phyloP scores from a whole-genome alignment of 176 grass and related monocot species.

The Pontederia paniculata region DNA sequence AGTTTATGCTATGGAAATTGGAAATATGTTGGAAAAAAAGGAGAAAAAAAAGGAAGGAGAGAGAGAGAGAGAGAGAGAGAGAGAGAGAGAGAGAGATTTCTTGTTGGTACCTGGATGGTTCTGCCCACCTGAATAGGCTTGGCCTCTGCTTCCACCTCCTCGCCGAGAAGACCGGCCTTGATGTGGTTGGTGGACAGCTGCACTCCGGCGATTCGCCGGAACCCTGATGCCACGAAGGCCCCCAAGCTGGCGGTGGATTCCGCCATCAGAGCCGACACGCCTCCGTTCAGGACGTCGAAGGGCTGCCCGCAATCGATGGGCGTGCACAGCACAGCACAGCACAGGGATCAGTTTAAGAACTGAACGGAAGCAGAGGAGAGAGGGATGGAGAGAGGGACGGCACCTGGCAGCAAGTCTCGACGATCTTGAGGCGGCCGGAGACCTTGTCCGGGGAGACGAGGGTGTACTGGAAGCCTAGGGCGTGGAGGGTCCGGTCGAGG shows the following conservation, averaged over 20 bases:
- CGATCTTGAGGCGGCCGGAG: constrained; percentile 54
- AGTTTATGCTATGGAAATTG: too few relatives aligned
- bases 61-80: too few relatives aligned
- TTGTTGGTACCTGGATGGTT: constrained; percentile 64
- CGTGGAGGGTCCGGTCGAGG: constrained; percentile 45
- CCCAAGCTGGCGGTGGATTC: constrained; percentile 58
- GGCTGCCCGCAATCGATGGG: constrained; percentile 32
- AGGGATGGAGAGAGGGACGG: neutral
- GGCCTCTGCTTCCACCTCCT: constrained; percentile 41
- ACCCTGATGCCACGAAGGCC: constrained; percentile 39
- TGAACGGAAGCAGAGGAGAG: too few relatives aligned
- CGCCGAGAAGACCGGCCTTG: constrained; percentile 46
- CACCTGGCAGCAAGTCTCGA: constrained; percentile 73
- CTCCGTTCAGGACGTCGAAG: constrained; percentile 65
- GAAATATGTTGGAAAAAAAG: too few relatives aligned
- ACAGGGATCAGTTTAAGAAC: too few relatives aligned
- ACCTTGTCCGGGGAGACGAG: constrained; percentile 42
- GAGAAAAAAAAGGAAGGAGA: too few relatives aligned
- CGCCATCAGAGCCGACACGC: constrained; percentile 72
- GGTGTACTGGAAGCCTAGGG: constrained; percentile 55
- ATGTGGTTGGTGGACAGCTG: constrained; percentile 82
- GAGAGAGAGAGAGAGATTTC: too few relatives aligned
- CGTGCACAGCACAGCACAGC: too few relatives aligned
- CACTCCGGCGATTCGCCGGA: constrained; percentile 49
- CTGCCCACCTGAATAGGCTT: constrained; percentile 48